Evolutionary conservation across 192 early-diverging fungal genomes (phyloP).

Genomic region (Funneliformis mosseae): DNA sequence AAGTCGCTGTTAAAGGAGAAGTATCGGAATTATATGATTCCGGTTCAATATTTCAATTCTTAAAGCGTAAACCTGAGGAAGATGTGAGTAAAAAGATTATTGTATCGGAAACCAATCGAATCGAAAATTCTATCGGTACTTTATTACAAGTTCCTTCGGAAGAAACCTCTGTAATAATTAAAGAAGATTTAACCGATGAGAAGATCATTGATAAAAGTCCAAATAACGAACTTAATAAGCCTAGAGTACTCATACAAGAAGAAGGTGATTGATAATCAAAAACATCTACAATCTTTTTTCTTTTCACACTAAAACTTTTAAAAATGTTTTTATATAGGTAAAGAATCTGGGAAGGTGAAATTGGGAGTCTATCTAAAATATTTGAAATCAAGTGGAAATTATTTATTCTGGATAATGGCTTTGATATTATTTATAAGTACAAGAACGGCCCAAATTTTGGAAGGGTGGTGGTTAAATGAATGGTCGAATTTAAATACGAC

Average conservation of each 20-base stretch:
- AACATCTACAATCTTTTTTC: neutral
- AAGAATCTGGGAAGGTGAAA: slow-evolving; percentile 76
- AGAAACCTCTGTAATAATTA: slow-evolving; percentile 37
- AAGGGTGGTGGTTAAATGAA: slow-evolving; percentile 38
- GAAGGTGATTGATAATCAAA: slow-evolving; percentile 33
- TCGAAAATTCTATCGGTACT: too few relatives aligned
- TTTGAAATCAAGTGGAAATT: slow-evolving; percentile 65
- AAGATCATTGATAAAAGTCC: neutral
- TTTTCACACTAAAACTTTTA: neutral
- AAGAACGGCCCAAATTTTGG: slow-evolving; percentile 44
- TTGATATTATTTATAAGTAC: slow-evolving; percentile 45
- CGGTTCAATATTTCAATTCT: slow-evolving; percentile 35
- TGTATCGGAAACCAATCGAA: neutral
- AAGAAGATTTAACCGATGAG: neutral
- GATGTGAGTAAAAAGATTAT: neutral
- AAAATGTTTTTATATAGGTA: slow-evolving; percentile 51
- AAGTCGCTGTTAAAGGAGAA: slow-evolving; percentile 7
- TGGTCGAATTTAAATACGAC: neutral
- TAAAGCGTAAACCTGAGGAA: slow-evolving; percentile 24
- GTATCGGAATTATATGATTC: slow-evolving; percentile 28
- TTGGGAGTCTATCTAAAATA: slow-evolving; percentile 79
- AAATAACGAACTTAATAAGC: slow-evolving; percentile 54
- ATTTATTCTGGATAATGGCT: slow-evolving; percentile 62
- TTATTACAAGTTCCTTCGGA: slow-evolving; percentile 30
- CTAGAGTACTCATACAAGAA: slow-evolving; percentile 40